Base-by-base conservation (phyloP, 75 land plant species). In the Adiantum capillusveneris region DNA sequence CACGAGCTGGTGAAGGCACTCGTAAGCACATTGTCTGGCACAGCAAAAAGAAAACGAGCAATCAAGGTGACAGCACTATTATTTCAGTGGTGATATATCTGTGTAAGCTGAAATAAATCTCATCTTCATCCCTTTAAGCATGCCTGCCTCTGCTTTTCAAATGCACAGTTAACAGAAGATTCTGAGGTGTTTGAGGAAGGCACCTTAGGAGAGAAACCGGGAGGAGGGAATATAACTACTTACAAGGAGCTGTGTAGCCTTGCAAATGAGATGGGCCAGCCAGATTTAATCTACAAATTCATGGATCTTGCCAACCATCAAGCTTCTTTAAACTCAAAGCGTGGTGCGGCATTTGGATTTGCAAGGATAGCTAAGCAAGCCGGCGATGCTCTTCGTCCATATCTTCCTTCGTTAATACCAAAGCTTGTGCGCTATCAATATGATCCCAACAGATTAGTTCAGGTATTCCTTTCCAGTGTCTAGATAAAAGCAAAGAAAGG, bases 191-290 rank as follows among this genome's bases (percentile, higher is more conserved):
- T 95, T 52, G 86, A 82, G 77, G 99, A 84, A 29, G 87, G 87
- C 9, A 36, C 77, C 17, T 62, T 90, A 62, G 97, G 99, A 60
- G 84, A 90, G 72, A 80, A 69, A 71, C 75, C 76, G 14, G 68
- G 75, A 65, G 99, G 99, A 16, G 99, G 97, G 24, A 95, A 91
- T 31, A 74, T 95, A 27, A 86, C 84, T 66, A 95, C 99, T 25
- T 95, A 95, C 64, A 95, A 95, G 69, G 99, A 95, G 65, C 86
- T 95, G 19, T 95, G 99, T 60, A 76, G 63, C 60, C 63, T 95
- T 14, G 99, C 99, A 17, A 95, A 82, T 77, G 99, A 95, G 65
- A 95, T 95, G 97, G 99, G 99, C 17, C 99, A 95, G 59, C 99
- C 99, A 18, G 97, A 95, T 62, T 61, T 95, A 63, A 84, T 95